phyloP scores from a whole-genome alignment of 73 alveolate species.

The Tetrahymena thermophila region DNA sequence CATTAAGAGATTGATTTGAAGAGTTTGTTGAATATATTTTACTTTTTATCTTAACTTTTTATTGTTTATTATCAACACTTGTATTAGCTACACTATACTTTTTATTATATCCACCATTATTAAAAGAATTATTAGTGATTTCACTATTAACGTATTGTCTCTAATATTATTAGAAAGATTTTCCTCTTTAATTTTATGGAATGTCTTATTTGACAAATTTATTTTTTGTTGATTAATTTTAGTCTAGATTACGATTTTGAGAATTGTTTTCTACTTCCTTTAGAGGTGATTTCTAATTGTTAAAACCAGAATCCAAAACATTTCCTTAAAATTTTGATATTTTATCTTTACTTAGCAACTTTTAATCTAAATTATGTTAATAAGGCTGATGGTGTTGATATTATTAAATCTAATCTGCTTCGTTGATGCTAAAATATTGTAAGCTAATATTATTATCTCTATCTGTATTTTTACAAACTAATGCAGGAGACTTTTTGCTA shows the following conservation, averaged over 20 bases:
- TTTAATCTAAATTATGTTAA: background rate
- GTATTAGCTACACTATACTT: background rate
- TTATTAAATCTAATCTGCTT: background rate
- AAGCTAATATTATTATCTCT: background rate
- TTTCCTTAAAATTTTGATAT: background rate
- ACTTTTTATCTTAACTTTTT: background rate
- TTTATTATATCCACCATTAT: background rate
- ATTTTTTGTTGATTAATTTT: background rate
- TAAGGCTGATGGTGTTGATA: background rate
- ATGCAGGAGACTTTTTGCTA: background rate
- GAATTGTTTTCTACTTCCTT: background rate
- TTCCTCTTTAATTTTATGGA: background rate
- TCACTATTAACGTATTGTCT: background rate
- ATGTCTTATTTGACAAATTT: background rate
- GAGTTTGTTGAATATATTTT: background rate
- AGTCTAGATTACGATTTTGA: background rate
- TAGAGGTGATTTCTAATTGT: background rate
- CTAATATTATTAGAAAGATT: background rate
- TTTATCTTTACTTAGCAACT: background rate
- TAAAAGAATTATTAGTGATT: background rate
- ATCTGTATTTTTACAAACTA: background rate
- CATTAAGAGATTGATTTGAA: background rate
- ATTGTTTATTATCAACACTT: background rate
- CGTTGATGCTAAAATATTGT: background rate
- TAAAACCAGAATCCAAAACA: background rate